These are phyloP conservation scores for Chrysanthemum makinoi DNA, from an alignment of 129 eudicot genomes.

Conservation along the genomic window DNA sequence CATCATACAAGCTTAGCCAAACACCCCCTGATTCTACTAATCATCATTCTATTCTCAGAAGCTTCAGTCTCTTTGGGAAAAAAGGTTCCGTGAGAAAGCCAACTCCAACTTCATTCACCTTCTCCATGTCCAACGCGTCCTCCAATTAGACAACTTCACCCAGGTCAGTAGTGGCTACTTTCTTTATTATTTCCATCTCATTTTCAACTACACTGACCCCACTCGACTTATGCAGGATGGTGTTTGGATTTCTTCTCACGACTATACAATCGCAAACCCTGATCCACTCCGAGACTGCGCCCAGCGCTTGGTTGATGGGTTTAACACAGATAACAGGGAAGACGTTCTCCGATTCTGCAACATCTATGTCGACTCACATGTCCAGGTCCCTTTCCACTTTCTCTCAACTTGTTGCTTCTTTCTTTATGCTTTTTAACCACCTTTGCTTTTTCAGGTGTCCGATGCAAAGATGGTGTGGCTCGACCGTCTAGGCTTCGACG, in stretches of 20 bases:
- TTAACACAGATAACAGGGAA: slow-evolving; percentile 75
- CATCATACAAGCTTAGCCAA: slow-evolving; percentile 1
- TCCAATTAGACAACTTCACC: slow-evolving; percentile 86
- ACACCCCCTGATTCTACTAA: too few relatives aligned
- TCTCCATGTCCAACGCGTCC: slow-evolving; percentile 63
- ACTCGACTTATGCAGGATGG: slow-evolving; percentile 45
- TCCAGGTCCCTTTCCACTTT: slow-evolving; percentile 49
- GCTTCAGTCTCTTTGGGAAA: slow-evolving; percentile 68
- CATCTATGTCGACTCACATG: slow-evolving; percentile 56
- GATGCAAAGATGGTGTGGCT: slow-evolving; percentile 93
- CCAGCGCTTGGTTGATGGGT: slow-evolving; percentile 60
- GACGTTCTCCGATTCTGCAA: slow-evolving; percentile 85
- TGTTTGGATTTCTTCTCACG: slow-evolving; percentile 69
- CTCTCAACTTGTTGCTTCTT: not conserved
- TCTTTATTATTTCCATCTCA: not conserved
- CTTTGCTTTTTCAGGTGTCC: slow-evolving; percentile 49
- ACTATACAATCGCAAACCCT: slow-evolving; percentile 60
- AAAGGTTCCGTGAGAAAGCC: slow-evolving; percentile 77
- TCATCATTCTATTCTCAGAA: slow-evolving; percentile 34
- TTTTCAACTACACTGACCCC: not conserved
- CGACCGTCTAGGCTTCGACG: slow-evolving; percentile 88
- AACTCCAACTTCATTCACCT: slow-evolving; percentile 47
- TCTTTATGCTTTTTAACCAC: not conserved
- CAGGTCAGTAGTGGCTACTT: slow-evolving; percentile 61
- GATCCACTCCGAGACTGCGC: slow-evolving; percentile 88